Conservation (phyloP, 768 basidiomycete species). For the Collybia mongolica region DNA sequence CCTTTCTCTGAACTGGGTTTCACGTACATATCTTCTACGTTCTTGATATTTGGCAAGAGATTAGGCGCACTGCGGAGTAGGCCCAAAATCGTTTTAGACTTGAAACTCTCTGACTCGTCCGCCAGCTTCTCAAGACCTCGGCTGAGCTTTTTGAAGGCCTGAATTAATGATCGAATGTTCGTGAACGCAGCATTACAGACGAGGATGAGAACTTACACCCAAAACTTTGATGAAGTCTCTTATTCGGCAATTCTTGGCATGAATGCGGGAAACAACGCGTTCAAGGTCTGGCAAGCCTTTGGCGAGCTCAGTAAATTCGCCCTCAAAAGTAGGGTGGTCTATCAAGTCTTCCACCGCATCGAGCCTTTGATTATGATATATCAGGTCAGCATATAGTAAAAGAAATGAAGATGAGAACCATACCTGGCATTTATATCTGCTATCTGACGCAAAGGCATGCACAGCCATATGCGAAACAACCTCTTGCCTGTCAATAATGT, state of each 20-base stretch:
- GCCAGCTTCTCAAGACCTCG: conserved; percentile 63
- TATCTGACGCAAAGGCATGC: conserved; percentile 82
- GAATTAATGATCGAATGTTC: neutral
- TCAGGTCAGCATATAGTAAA: no score
- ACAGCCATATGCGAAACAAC: conserved; percentile 95
- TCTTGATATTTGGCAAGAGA: conserved; percentile 64
- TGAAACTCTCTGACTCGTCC: conserved; percentile 68
- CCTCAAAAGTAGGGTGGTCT: conserved; percentile 73
- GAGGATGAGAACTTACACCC: conserved; percentile 39
- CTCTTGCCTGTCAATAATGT: conserved; percentile 69
- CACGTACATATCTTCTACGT: conserved; percentile 72
- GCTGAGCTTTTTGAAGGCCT: conserved; percentile 79
- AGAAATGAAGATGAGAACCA: neutral
- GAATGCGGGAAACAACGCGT: conserved; percentile 91
- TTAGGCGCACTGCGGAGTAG: conserved; percentile 83
- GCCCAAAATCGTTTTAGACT: conserved; percentile 71
- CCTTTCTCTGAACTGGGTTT: conserved; percentile 57
- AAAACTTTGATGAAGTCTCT: conserved; percentile 87
- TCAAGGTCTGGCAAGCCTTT: conserved; percentile 91
- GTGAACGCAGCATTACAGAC: neutral
- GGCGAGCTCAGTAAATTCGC: conserved; percentile 69
- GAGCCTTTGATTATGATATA: conserved; percentile 46
- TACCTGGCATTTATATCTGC: conserved; percentile 88
- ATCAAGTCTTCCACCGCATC: conserved; percentile 95
- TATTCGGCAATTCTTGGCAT: conserved; percentile 87